Conservation (phyloP, 2,329 filamentous ascomycete genomes). For the Zasmidium citrigriseum region DNA sequence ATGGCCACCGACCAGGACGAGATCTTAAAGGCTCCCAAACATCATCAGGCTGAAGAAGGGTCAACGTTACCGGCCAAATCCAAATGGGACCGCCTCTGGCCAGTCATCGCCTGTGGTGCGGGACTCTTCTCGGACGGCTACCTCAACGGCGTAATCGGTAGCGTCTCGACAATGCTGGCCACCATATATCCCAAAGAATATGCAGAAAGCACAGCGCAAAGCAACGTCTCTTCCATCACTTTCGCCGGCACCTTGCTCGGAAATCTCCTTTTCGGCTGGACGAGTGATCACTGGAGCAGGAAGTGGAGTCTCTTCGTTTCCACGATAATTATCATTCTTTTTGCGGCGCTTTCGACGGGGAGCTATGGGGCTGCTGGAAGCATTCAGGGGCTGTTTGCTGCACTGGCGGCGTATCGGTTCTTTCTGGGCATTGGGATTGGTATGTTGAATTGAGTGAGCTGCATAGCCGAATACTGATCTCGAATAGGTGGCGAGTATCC, state of each 20-base stretch:
- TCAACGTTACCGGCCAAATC: slow-evolving; percentile 17
- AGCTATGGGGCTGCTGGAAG: slow-evolving; percentile 74
- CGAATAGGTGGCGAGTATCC: slow-evolving; percentile 67
- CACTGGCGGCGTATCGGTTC: slow-evolving; percentile 80
- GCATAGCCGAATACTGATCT: slow-evolving; percentile 1
- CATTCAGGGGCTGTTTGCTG: slow-evolving; percentile 70
- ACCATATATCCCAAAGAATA: slow-evolving; percentile 71
- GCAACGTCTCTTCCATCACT: slow-evolving; percentile 73
- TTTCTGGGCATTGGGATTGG: slow-evolving; percentile 60
- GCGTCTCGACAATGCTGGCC: slow-evolving; percentile 75
- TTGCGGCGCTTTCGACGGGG: slow-evolving; percentile 76
- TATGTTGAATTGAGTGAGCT: slow-evolving; percentile 37
- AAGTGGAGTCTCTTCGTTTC: slow-evolving; percentile 79
- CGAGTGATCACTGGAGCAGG: slow-evolving; percentile 81
- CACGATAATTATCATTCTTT: slow-evolving; percentile 80
- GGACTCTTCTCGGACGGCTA: slow-evolving; percentile 92
- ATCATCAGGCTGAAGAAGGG: too few species aligned
- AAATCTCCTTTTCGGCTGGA: slow-evolving; percentile 77
- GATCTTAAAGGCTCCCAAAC: too few species aligned
- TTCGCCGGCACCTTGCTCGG: slow-evolving; percentile 86
- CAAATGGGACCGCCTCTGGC: slow-evolving; percentile 59
- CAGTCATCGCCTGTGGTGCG: slow-evolving; percentile 84
- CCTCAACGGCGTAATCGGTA: slow-evolving; percentile 87
- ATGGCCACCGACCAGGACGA: too few species aligned
- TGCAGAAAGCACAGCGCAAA: slow-evolving; percentile 65